phyloP scores from a whole-genome alignment of 140 eudicot species.

The Oenanthe javanica region DNA sequence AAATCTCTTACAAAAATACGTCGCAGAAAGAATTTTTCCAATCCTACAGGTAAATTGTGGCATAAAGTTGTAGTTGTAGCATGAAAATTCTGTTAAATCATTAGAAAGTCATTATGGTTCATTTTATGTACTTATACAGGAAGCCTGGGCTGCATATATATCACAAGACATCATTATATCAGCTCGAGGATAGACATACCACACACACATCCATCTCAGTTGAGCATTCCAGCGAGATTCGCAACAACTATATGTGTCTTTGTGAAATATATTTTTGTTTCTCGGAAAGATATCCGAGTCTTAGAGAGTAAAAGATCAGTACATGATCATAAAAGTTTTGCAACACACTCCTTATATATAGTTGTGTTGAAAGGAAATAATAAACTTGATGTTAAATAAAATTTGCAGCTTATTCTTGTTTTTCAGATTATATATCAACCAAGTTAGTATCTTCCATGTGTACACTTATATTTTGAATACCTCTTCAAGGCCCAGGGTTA shows the following conservation, averaged over 20 bases:
- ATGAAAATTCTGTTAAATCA: not conserved
- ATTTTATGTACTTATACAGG: constrained; percentile 21
- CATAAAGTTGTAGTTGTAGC: not conserved
- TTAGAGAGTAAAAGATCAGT: not conserved
- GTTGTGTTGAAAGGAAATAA: not conserved
- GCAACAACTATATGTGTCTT: not conserved
- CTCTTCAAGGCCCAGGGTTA: no score
- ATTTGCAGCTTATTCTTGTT: not conserved
- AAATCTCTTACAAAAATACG: constrained; percentile 43
- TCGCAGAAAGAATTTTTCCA: constrained; percentile 68
- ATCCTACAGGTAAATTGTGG: constrained; percentile 49
- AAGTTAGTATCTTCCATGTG: no score
- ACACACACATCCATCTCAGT: not conserved
- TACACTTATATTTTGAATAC: no score
- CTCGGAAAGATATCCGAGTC: not conserved
- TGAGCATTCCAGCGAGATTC: not conserved
- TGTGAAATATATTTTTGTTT: not conserved
- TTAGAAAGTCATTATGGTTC: not conserved
- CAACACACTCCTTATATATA: not conserved
- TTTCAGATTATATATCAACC: constrained; percentile 1
- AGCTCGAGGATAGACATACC: not conserved
- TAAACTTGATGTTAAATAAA: not conserved
- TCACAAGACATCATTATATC: constrained; percentile 25
- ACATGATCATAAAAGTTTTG: constrained; percentile 2
- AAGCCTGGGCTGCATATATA: constrained; percentile 68